A percentile compares a stretch with the other conserved stretches of the same genome.
Conservation (phyloP, 108 stramenopile species). For the Cyclotella choctawhatcheeana region DNA sequence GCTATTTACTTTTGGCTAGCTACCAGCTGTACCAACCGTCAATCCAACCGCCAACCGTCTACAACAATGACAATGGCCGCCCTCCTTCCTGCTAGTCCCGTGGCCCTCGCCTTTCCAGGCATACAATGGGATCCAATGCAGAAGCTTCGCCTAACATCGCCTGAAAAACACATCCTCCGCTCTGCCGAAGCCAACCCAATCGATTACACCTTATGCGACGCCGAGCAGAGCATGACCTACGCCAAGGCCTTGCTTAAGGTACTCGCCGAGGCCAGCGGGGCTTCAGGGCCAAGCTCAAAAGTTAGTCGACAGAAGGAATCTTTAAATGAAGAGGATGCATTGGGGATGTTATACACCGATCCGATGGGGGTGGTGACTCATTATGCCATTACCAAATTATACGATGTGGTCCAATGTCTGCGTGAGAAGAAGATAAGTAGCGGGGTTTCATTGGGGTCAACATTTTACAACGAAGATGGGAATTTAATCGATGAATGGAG, state of each 20-base stretch:
- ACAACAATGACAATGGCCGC: not conserved
- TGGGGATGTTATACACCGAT: conserved; percentile 62
- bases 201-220: conserved; percentile 71
- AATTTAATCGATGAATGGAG: conserved; percentile 59
- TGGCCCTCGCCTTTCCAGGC: conserved; percentile 58
- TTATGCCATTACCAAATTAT: conserved; percentile 71
- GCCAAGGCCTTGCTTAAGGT: conserved; percentile 69
- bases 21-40: not conserved
- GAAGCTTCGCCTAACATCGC: conserved; percentile 57
- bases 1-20: too few relatives aligned
- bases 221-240: conserved; percentile 64
- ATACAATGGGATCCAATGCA: conserved; percentile 68
- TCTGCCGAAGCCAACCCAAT: conserved; percentile 74
- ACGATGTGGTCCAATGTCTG: conserved; percentile 62
- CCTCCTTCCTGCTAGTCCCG: conserved; percentile 65
- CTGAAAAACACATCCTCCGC: conserved; percentile 62
- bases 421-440: conserved; percentile 50
- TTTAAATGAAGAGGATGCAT: conserved; percentile 55
- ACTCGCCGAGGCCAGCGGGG: conserved; percentile 53
- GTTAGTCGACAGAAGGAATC: conserved; percentile 53
- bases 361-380: conserved; percentile 70
- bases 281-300: conserved; percentile 50
- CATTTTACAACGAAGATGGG: conserved; percentile 51
- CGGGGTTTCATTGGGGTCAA: conserved; percentile 38
- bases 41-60: not conserved